Conservation (phyloP, 371 early-diverging fungal species). For the Mitosporidium daphniae region DNA sequence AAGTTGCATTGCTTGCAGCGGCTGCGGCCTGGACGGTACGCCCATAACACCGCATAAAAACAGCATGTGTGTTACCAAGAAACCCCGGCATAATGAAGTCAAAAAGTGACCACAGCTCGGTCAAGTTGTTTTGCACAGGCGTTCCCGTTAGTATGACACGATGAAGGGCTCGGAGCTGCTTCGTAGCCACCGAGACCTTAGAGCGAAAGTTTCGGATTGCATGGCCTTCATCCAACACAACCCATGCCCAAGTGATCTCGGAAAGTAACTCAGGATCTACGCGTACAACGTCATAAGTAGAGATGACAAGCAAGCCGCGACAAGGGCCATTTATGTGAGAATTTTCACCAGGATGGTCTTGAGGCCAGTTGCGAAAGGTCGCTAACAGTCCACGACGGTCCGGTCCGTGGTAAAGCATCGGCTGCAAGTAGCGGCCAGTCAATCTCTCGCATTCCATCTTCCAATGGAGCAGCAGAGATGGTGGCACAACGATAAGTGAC, state of each 20-base stretch:
- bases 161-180: conserved; percentile 35
- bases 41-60: conserved; percentile 49
- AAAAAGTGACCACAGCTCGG: conserved; percentile 86
- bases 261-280: conserved; percentile 51
- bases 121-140: conserved; percentile 88
- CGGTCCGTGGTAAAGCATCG: conserved; percentile 39
- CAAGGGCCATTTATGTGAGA: not conserved
- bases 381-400: too few species aligned
- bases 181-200: conserved; percentile 54
- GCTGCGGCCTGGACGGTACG: too few species aligned
- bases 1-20: conserved; percentile 12
- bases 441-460: conserved; percentile 37
- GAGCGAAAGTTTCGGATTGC: conserved; percentile 81
- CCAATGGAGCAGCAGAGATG: conserved; percentile 89
- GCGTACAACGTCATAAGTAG: conserved; percentile 77
- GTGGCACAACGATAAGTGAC: conserved; percentile 79
- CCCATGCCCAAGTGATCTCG: conserved; percentile 48
- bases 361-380: too few species aligned
- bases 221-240: conserved; percentile 96
- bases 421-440: conserved; percentile 27
- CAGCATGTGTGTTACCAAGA: conserved; percentile 36
- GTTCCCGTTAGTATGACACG: conserved; percentile 86
- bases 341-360: not conserved
- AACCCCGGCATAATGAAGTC: conserved; percentile 92
- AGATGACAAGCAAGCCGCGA: conserved; percentile 12